Evolutionary conservation across 495 filamentous ascomycete species (phyloP).

Genomic region (Tricharina praecox): DNA sequence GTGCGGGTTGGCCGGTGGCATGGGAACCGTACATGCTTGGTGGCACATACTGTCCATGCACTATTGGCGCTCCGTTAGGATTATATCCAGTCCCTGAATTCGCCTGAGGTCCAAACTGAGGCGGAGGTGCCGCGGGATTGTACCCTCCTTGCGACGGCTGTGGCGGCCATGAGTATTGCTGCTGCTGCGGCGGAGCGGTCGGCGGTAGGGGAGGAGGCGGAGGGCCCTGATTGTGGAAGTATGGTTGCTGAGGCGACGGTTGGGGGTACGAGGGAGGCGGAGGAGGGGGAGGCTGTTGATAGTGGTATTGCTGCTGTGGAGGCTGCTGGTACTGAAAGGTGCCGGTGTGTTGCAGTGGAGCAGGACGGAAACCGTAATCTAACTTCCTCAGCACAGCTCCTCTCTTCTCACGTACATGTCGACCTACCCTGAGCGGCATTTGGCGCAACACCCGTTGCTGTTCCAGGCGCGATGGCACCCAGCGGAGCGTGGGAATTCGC

Average conservation of each 20-base stretch:
- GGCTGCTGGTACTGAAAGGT: no score
- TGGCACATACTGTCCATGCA: background rate
- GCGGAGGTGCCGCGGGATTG: conserved; percentile 8
- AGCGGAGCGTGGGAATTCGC: no score
- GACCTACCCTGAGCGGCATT: no score
- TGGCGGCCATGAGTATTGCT: conserved; percentile 8
- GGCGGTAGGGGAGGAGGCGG: conserved; percentile 10
- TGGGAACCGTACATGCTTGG: background rate
- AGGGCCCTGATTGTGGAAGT: conserved; percentile 7
- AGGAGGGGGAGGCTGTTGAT: no score
- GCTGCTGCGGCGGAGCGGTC: conserved; percentile 8
- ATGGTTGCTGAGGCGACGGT: conserved; percentile 10
- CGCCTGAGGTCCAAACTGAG: conserved; percentile 8
- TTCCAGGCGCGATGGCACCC: no score
- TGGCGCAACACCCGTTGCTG: no score
- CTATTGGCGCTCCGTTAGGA: background rate
- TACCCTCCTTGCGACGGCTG: conserved; percentile 10
- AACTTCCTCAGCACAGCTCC: no score
- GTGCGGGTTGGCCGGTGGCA: conserved; percentile 10
- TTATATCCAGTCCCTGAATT: conserved; percentile 11
- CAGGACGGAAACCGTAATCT: no score
- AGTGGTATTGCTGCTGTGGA: no score
- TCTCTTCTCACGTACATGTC: no score
- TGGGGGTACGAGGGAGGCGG: no score
- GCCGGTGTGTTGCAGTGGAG: no score